Base-by-base conservation (phyloP, 2,329 filamentous ascomycete species). In the Fusarium paranaense region DNA sequence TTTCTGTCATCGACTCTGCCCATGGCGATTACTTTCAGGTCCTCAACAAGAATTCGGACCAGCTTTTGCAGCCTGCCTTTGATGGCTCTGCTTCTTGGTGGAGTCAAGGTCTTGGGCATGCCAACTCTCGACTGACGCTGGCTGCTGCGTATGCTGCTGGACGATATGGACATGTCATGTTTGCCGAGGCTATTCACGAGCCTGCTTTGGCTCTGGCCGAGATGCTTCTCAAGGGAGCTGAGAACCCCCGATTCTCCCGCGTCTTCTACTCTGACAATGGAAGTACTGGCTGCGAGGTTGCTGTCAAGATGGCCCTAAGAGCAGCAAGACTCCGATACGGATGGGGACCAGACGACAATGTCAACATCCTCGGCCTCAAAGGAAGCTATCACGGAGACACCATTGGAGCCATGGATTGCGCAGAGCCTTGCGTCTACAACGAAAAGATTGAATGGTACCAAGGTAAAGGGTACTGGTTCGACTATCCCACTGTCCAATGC, bases 61-160 rank as follows among this genome's bases (percentile, higher is more conserved):
- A 52, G 6, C 70, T 82, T 0, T 71, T 82, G 0, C 76, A 76
- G 2, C 88, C 93, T 1, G 92, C 93, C 0, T 95, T 97, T 64
- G 95, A 97, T 76, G 94, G 92, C 3, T 97, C 94, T 1, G 94
- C 94, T 1, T 96, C 94, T 0, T 97, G 95, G 94, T 97, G 95
- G 94, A 97, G 94, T 0, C 95, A 97, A 82, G 94, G 94, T 3
- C 87, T 97, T 0, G 94, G 95, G 1, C 95, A 97, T 74, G 93
- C 91, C 7, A 95, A 94, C 75, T 89, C 94, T 0, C 84, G 87
- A 0, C 85, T 97, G 1, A 89, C 93, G 0, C 87, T 97, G 2
- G 91, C 93, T 0, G 94, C 94, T 2, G 93, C 94, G 0, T 92
- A 97, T 78, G 94, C 95, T 0, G 93, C 94, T 2, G 94, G 94